Percentiles rank a stretch among this genome's conserved stretches.
Conservation (phyloP, 2,329 filamentous ascomycete genomes). For the Neonectria punicea region DNA sequence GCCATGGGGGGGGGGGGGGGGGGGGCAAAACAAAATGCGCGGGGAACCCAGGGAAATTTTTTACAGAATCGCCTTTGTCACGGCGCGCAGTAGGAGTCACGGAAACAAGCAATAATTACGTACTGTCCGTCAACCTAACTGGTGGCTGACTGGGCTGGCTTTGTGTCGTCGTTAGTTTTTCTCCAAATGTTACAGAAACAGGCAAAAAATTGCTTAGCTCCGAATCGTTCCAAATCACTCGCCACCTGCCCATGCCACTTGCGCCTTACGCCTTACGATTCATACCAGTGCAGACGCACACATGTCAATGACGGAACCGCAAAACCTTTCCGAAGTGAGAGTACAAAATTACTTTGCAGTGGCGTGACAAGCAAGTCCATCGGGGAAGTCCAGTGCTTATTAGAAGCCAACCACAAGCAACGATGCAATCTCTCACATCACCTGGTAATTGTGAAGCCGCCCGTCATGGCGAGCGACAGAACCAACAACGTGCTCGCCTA, state of each 20-base stretch:
- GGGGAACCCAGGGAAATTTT: no score
- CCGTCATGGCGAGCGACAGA: not conserved
- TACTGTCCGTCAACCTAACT: not conserved
- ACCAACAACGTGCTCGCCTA: conserved; percentile 4
- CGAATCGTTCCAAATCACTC: not conserved
- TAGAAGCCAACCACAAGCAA: not conserved
- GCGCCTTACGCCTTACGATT: not conserved
- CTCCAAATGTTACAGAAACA: not conserved
- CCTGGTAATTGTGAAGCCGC: not conserved
- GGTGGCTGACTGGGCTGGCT: not conserved
- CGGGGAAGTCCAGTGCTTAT: not conserved
- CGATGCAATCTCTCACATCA: not conserved
- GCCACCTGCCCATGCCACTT: not conserved
- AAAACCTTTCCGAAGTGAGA: not conserved
- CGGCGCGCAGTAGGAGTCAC: not conserved
- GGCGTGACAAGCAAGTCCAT: conserved; percentile 4
- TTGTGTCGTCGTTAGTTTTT: not conserved
- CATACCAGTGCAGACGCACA: not conserved
- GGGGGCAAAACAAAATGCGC: no score
- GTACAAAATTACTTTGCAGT: not conserved
- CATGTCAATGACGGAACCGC: not conserved
- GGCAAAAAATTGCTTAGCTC: not conserved
- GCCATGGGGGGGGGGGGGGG: no score
- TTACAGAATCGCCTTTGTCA: conserved; percentile 27
- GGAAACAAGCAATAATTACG: not conserved